A percentile compares a stretch with the other conserved stretches of the same genome.
Conservation (phyloP, 768 basidiomycete genomes). For the Suillus cothurnatus region DNA sequence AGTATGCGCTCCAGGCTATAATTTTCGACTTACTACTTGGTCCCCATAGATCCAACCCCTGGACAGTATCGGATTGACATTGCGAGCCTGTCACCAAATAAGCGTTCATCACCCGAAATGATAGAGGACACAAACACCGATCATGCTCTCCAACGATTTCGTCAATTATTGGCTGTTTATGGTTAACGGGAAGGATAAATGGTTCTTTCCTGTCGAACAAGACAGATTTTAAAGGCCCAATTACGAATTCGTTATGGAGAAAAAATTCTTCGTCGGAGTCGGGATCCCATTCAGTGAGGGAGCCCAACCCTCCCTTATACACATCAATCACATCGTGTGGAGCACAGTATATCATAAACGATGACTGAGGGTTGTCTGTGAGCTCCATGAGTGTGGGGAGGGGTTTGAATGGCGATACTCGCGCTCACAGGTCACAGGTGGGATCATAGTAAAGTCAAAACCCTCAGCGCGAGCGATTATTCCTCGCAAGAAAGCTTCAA, state of each 20-base stretch:
- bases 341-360: not conserved
- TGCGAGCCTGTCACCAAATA: conserved; percentile 15
- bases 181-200: not conserved
- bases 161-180: conserved; percentile 22
- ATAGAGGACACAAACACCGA: conserved; percentile 21
- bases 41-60: conserved; percentile 25
- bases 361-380: not conserved
- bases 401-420: not conserved
- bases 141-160: conserved; percentile 21
- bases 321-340: not conserved
- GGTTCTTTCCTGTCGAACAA: not conserved
- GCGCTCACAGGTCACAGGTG: not conserved
- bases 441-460: not conserved
- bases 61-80: conserved; percentile 15
- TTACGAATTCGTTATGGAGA: not conserved
- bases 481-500: conserved; percentile 23
- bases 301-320: not conserved
- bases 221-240: not conserved
- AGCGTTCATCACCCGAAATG: not conserved
- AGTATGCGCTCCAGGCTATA: not conserved
- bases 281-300: not conserved
- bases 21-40: conserved; percentile 27
- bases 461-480: conserved; percentile 5
- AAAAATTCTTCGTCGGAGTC: not conserved
- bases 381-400: not conserved